phyloP scores from a whole-genome alignment of 345 rosid species.

The Punica granatum region DNA sequence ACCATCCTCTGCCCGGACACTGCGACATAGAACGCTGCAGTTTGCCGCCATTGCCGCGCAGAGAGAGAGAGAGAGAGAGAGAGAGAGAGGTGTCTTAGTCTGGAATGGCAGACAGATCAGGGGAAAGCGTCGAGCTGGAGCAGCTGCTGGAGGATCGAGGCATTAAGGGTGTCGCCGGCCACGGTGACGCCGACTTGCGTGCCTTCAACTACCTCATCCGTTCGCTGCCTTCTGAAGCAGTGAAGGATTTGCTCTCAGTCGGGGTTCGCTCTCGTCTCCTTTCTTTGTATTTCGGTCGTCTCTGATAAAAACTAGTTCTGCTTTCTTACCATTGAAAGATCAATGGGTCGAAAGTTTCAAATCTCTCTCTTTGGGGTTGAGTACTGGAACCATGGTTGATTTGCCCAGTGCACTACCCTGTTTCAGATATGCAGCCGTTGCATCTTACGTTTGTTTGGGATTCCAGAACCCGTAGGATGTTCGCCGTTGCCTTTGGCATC shows the following conservation, averaged over 20 bases:
- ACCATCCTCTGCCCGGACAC: background rate
- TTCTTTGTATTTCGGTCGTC: conserved; percentile 6
- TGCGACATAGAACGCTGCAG: background rate
- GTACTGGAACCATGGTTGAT: background rate
- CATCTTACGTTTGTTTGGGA: conserved; percentile 54
- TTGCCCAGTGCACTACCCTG: conserved; percentile 3
- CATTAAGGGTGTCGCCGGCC: background rate
- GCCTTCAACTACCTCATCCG: conserved; percentile 37
- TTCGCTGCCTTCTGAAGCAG: conserved; percentile 46
- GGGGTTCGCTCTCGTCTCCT: conserved; percentile 32
- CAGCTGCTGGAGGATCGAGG: background rate
- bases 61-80: background rate
- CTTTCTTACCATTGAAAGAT: background rate
- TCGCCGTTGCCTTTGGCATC: conserved; percentile 24
- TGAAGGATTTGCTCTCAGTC: conserved; percentile 45
- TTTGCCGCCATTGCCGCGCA: background rate
- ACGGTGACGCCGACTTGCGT: conserved; percentile 18
- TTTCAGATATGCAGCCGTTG: conserved; percentile 73
- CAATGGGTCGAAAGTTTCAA: background rate
- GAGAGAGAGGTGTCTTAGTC: background rate
- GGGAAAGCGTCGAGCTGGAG: background rate
- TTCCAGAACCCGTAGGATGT: conserved; percentile 24
- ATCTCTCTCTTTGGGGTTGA: background rate
- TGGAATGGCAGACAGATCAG: background rate
- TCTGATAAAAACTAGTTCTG: too few relatives aligned